Percentiles rank a stretch among this genome's conserved stretches.
These are phyloP conservation scores for Sugiyamaella neomexicana DNA, from an alignment of 1,139 yeast genomes.

Conservation along the genomic window DNA sequence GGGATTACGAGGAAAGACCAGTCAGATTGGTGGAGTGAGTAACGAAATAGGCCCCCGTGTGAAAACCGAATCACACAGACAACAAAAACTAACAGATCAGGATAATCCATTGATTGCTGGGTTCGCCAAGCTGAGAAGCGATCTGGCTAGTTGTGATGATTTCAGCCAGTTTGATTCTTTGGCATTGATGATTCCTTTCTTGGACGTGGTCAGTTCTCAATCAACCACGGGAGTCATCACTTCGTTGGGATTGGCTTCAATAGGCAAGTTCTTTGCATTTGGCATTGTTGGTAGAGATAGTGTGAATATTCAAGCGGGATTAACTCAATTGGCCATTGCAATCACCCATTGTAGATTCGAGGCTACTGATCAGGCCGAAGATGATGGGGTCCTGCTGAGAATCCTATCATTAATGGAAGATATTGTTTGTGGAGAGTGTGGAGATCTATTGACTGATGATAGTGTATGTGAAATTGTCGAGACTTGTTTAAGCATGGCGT, in stretches of 20 bases:
- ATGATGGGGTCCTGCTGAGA: conserved; percentile 85
- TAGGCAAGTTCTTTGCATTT: conserved; percentile 69
- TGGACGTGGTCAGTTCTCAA: conserved; percentile 81
- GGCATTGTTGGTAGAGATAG: conserved; percentile 51
- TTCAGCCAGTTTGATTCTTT: conserved; percentile 64
- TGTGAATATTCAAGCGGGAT: conserved; percentile 48
- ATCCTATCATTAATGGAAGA: conserved; percentile 74
- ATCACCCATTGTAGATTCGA: conserved; percentile 94
- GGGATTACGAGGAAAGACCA: conserved; percentile 21
- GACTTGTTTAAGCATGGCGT: conserved; percentile 87
- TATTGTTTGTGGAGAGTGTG: conserved; percentile 62
- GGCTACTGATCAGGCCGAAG: conserved; percentile 90
- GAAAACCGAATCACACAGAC: conserved; percentile 11
- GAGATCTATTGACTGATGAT: conserved; percentile 70
- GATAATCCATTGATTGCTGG: conserved; percentile 75
- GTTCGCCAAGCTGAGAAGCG: conserved; percentile 73
- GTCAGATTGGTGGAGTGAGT: conserved; percentile 21
- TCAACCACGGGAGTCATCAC: conserved; percentile 87
- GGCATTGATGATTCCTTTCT: conserved; percentile 80
- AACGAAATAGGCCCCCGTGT: neutral
- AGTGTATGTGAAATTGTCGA: conserved; percentile 87
- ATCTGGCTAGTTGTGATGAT: conserved; percentile 57
- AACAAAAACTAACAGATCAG: conserved; percentile 27
- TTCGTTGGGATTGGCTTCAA: conserved; percentile 71
- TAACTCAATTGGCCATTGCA: conserved; percentile 67